Conservation (phyloP, 2,329 filamentous ascomycete species). For the Diplodia corticola region DNA sequence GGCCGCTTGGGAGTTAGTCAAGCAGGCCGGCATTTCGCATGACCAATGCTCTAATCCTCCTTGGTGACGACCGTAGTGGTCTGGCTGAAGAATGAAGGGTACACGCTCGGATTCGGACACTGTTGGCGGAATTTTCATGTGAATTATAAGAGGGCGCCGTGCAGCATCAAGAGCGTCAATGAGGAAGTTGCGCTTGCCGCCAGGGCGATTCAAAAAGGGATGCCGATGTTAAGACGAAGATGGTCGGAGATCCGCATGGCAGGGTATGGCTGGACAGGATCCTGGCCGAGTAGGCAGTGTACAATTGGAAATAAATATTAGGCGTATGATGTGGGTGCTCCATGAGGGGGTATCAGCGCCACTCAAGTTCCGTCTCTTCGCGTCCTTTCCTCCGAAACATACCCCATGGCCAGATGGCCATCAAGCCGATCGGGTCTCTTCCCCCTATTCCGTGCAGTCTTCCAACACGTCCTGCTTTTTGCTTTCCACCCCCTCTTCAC, state of each 20-base stretch:
- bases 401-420: not conserved
- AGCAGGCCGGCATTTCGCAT: not conserved
- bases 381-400: not conserved
- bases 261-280: not conserved
- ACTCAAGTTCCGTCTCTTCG: not conserved
- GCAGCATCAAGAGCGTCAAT: not conserved
- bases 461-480: not conserved
- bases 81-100: not conserved
- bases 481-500: not conserved
- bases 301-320: not conserved
- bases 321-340: not conserved
- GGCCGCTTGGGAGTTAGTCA: not conserved
- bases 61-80: not conserved
- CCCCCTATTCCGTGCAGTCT: not conserved
- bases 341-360: not conserved
- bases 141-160: not conserved
- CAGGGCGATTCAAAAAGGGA: not conserved
- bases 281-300: not conserved
- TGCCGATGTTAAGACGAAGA: not conserved
- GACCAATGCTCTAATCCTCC: not conserved
- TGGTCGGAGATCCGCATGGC: not conserved
- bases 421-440: not conserved
- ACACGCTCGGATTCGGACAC: not conserved
- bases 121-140: not conserved
- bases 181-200: not conserved